Base-by-base conservation (phyloP, 106 monocot species). In the Alisma plantagoaquatica region DNA sequence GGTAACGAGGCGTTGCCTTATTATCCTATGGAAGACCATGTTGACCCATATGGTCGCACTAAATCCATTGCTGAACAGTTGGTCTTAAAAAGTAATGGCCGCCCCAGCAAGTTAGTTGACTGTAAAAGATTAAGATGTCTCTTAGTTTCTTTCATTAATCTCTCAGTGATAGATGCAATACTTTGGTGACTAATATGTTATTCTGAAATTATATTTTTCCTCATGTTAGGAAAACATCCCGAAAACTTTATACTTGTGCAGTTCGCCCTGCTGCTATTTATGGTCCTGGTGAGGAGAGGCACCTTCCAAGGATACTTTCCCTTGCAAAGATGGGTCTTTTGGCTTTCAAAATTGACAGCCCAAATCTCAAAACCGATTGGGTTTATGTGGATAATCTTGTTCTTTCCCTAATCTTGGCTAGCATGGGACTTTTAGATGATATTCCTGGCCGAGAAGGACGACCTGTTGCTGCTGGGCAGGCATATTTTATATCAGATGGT, bases 401-500 rank as follows among this genome's bases (percentile, higher is more conserved):
- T 25, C 79, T 85, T 76, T 75, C 98, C 10, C 57, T 98, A 14
- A 74, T 98, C 69, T 59, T 81, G 67, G 89, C 98, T 23, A 90
- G 98, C 72, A 82, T 85, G 78, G 85, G 98, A 27, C 82, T 98
- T 58, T 65, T 85, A 31, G 76, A 82, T 77, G 79, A 86, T 51
- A 73, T 96, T 31, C 84, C 96, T 27, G 76, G 78, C 27, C 68
- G 76, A 56, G 74, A 74, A 67, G 77, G 81, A 49, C 63, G 23
- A 16, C 98, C 90, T 63, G 65, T 90, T 55, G 84, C 98, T 67
- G 78, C 98, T 42, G 98, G 90, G 2, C 76, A 98, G 59, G 55
- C 98, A 53, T 98, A 98, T 79, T 98, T 98, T 63, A 82, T 98
- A 56, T 90, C 70, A 30, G 98, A 98, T 69, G 98, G 98, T 90